Base-by-base conservation (phyloP, 2,329 filamentous ascomycete species). In the Simplicillium sp. region DNA sequence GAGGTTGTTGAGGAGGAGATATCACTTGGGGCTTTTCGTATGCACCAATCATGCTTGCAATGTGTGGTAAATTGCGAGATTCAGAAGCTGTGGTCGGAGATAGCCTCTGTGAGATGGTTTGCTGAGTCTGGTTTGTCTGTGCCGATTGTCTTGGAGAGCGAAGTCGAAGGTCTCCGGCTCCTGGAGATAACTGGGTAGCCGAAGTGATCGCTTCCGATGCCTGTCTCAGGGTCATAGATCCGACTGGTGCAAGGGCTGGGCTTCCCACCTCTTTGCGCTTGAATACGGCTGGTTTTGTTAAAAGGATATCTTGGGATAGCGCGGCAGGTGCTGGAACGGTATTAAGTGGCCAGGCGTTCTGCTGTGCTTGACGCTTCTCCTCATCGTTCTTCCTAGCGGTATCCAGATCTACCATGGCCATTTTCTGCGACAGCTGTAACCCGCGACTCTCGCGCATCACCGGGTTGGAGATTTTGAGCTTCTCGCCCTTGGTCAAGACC, bases 131-230 rank as follows among this genome's bases (percentile, higher is more conserved):
- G 11, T 3, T 17, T 3, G 20, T 12, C 16, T 11, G 11, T 4
- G 28, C 45, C 6, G 55, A 48, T 8, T 67, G 60, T 36, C 67
- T 58, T 13, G 74, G 73, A 2, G 74, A 77, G 36, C 75, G 62
- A 47, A 70, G 65, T 11, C 73, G 65, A 20, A 77, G 48, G 34
- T 67, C 68, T 7, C 75, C 71, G 4, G 59, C 53, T 2, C 64
- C 66, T 0, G 73, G 73, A 4, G 74, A 77, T 7, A 71, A 53
- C 49, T 75, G 66, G 7, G 66, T 61, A 2, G 67, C 70, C 11
- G 68, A 70, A 4, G 66, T 68, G 11, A 56, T 59, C 2, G 63
- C 68, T 38, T 40, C 32, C 3, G 20, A 25, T 25, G 20, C 20
- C 20, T 25, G 20, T 9, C 20, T 25, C 9, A 25, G 20, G 9